Base-by-base conservation (phyloP, 192 early-diverging fungal genomes). In the Coemansia sp. region DNA sequence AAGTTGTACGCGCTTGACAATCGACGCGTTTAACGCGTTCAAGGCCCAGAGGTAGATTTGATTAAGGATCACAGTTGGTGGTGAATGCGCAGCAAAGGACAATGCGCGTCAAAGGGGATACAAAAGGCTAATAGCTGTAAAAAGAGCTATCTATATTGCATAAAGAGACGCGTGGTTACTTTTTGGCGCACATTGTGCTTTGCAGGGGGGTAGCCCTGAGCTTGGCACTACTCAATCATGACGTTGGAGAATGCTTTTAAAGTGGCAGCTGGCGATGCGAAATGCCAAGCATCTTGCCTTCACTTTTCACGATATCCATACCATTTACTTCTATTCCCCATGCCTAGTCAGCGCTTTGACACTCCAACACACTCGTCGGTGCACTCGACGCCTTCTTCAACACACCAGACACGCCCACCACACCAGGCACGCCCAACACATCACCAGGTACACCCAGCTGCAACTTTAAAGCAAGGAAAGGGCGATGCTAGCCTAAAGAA, bases 401-500 rank as follows among this genome's bases (percentile, higher is more conserved):
- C 22, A 18, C 62, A 49, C 2, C 43, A 44, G 18, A 7, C 20
- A 15, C 63, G 44, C 24, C 63, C 47, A 53, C 27, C 50, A 38
- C 29, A 39, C 63, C 49, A 29, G 34, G 0, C 63, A 29, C 49
- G 22, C 35, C 63, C 34, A 5, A 9, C 22, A 44, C 16, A 16
- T 10, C 39, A 22, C 1, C 60, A 24, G 24, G 61, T 18, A 40
- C 61, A 50, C 45, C 15, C 64, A 56, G 10, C 53, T 41, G 10
- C 55, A 20, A 29, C 66, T 47, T 34, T 29, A 44, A 62, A 44
- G 37, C 53, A 29, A 20, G n/a, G 9, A 35, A 44, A 18, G 34
- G 43, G n/a, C 27, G 45, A 10, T 50, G 40, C 15, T 30, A 13
- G 18, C 24, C 69, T 43, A 30, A 45, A 62, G 61, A 62, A 67